Evolutionary conservation across 768 basidiomycete species (phyloP), one percentile per base, ranked within the genome.

Genomic region (Dendrothele bispora): DNA sequence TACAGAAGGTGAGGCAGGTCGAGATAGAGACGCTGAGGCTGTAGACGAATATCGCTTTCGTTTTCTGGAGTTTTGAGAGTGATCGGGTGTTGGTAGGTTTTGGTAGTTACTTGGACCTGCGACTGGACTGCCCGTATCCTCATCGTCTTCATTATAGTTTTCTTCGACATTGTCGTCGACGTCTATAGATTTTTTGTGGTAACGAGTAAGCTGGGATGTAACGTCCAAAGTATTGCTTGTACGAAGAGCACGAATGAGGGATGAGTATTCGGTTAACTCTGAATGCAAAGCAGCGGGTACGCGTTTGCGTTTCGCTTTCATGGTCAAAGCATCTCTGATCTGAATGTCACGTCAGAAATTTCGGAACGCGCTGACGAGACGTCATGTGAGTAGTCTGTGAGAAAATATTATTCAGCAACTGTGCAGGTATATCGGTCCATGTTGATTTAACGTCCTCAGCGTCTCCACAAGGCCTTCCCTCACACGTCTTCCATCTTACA

Each of bases 241-340:
- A 40, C 82, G 72, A n/a, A 89, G 63, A 8, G 78, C 79, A 44
- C 86, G 81, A 32, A 89, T 61, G 10, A 89, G 72, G 10, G 80
- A 80, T 11, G 81, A 65, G 60, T 88, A 86, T 60, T 87, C 86
- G 1, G 78, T 71, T 38, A 88, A 70, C 57, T 89, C 87, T 24
- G 73, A 71, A 59, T 85, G 83, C 3, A 87, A 63, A 15, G 75
- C 72, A 25, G 68, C 56, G 11, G 86, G 77, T 24, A 88, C 73
- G 21, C 55, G 56, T 28, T 64, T 63, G 24, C 75, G 74, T 59
- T 74, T 75, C 18, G 15, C 14, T 24, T 29, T 47, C 18, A 2
- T n/a, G 18, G 17, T 30, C 10, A 32, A n/a, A 10, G 30, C 30
- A n/a, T n/a, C n/a, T n/a, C n/a, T n/a, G n/a, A n/a, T n/a, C n/a